phyloP scores from a whole-genome alignment of 2,329 filamentous ascomycete genomes.

The Fusarium nygamai region DNA sequence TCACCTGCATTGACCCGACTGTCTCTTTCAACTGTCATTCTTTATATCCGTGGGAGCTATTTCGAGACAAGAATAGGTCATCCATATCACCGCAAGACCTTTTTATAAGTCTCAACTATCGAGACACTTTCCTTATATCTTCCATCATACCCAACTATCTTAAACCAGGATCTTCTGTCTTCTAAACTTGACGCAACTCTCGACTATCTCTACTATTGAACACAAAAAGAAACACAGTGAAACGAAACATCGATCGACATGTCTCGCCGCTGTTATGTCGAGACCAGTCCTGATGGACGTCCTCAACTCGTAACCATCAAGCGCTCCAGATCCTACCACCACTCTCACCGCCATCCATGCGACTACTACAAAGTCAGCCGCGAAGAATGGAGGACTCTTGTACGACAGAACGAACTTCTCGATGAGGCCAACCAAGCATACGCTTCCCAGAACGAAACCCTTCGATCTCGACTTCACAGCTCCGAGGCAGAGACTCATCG shows the following conservation, averaged over 20 bases:
- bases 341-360: slow-evolving; percentile 45
- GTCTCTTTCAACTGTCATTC: slow-evolving; percentile 37
- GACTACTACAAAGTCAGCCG: slow-evolving; percentile 50
- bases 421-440: slow-evolving; percentile 50
- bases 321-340: slow-evolving; percentile 51
- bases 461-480: slow-evolving; percentile 50
- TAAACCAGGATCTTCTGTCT: neutral
- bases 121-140: slow-evolving; percentile 21
- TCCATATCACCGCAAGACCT: slow-evolving; percentile 13
- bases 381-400: slow-evolving; percentile 51
- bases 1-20: slow-evolving; percentile 42
- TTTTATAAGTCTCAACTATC: neutral
- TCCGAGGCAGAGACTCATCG: slow-evolving; percentile 50
- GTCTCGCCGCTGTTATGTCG: slow-evolving; percentile 51
- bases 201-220: neutral
- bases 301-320: slow-evolving; percentile 53
- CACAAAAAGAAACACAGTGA: neutral
- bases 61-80: slow-evolving; percentile 40
- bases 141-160: slow-evolving; percentile 3
- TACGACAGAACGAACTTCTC: slow-evolving; percentile 50
- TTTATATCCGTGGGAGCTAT: slow-evolving; percentile 24
- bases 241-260: slow-evolving; percentile 36
- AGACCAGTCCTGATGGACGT: slow-evolving; percentile 48
- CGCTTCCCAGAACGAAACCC: slow-evolving; percentile 44
- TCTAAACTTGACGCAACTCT: neutral